Conservation (phyloP, 768 basidiomycete species). For the Boletus huronensis region DNA sequence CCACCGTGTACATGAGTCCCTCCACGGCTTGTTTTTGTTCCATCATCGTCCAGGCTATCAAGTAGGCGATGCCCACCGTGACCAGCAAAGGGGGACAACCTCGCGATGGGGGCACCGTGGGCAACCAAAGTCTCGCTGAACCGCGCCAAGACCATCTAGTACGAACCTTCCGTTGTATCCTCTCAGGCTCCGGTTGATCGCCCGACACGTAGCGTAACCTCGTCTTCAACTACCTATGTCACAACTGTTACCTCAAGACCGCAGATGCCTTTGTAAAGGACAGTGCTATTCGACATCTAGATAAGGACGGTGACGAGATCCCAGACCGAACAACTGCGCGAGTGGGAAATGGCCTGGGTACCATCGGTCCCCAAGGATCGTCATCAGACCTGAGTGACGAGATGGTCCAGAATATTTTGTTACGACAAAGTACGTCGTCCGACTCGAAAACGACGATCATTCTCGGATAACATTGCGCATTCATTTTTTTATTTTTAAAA, state of each 20-base stretch:
- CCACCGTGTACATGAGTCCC: not conserved
- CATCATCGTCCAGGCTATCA: not conserved
- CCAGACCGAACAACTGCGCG: constrained; percentile 18
- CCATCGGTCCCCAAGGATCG: constrained; percentile 11
- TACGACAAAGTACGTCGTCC: constrained; percentile 49
- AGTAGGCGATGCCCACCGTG: constrained; percentile 18
- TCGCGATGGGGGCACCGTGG: constrained; percentile 2
- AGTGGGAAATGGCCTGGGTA: constrained; percentile 1
- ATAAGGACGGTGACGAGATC: constrained; percentile 70
- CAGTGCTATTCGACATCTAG: constrained; percentile 57
- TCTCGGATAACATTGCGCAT: not conserved
- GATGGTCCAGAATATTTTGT: constrained; percentile 43
- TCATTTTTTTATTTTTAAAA: not conserved
- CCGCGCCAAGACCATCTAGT: constrained; percentile 47
- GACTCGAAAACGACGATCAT: not conserved
- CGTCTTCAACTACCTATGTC: constrained; percentile 74
- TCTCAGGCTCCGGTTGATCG: constrained; percentile 1
- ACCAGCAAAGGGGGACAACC: constrained; percentile 18
- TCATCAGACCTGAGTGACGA: constrained; percentile 35
- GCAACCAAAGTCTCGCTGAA: constrained; percentile 28
- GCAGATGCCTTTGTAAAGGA: constrained; percentile 66
- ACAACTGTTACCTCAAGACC: constrained; percentile 69
- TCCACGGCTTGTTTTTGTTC: not conserved
- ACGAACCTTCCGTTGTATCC: constrained; percentile 7
- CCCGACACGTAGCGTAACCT: constrained; percentile 49